These are phyloP conservation scores for Ganoderma multipileum DNA, from an alignment of 1,284 basidiomycete genomes.

Conservation along the genomic window DNA sequence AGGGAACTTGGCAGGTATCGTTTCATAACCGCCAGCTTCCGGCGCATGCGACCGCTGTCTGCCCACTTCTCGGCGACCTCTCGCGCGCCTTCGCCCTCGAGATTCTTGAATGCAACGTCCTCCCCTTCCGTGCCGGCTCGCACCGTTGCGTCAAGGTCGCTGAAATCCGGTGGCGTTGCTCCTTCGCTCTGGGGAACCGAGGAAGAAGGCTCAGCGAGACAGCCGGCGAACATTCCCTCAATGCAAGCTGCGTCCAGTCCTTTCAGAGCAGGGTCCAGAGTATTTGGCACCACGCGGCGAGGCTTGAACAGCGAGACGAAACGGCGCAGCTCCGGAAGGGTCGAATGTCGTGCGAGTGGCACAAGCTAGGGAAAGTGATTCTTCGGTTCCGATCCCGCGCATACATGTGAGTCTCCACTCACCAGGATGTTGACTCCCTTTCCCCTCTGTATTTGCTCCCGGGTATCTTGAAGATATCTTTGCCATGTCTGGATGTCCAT, in stretches of 20 bases:
- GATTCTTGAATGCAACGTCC: constrained; percentile 63
- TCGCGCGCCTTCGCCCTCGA: constrained; percentile 59
- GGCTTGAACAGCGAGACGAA: constrained; percentile 86
- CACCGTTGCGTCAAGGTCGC: constrained; percentile 29
- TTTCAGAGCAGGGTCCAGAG: constrained; percentile 64
- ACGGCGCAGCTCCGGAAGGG: constrained; percentile 81
- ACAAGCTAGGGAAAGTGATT: constrained; percentile 60
- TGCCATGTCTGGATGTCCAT: constrained; percentile 71
- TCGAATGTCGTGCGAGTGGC: constrained; percentile 85
- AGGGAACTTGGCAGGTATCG: constrained; percentile 48
- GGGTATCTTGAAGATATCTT: constrained; percentile 59
- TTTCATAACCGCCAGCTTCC: constrained; percentile 52
- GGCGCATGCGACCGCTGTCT: constrained; percentile 50
- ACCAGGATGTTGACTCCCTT: constrained; percentile 66
- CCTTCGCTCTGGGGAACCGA: background rate
- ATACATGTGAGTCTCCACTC: constrained; percentile 29
- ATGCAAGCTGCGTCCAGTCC: constrained; percentile 78
- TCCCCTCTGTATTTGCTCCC: constrained; percentile 48
- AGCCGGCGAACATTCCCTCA: constrained; percentile 67
- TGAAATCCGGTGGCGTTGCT: constrained; percentile 21
- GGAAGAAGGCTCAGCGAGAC: constrained; percentile 45
- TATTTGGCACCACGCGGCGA: constrained; percentile 78
- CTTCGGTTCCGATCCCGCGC: constrained; percentile 4
- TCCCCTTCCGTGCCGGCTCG: constrained; percentile 33
- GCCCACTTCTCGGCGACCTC: constrained; percentile 59